phyloP scores from a whole-genome alignment of 257 asterid species.

The Ligustrum vulgare region DNA sequence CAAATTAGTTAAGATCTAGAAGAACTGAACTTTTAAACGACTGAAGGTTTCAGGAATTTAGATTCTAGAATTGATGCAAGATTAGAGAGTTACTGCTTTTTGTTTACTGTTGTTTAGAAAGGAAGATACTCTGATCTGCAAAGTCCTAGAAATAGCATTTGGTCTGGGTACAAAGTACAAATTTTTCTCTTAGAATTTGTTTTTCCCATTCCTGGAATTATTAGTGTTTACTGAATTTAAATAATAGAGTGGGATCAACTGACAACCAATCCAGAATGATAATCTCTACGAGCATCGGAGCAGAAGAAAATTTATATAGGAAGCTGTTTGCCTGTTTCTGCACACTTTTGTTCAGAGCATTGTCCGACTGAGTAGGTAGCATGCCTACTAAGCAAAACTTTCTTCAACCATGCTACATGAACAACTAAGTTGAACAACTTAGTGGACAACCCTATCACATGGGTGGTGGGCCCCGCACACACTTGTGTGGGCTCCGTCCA shows the following conservation, averaged over 20 bases:
- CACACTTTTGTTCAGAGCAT: too few relatives aligned
- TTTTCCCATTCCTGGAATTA: neutral
- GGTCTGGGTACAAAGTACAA: neutral
- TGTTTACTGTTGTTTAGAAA: neutral
- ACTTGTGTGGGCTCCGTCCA: too few relatives aligned
- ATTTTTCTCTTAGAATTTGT: neutral
- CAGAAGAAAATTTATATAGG: neutral
- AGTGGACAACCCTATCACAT: too few relatives aligned
- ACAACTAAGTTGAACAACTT: too few relatives aligned
- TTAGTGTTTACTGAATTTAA: neutral
- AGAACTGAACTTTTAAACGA: too few relatives aligned
- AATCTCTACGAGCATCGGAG: neutral
- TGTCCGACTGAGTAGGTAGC: too few relatives aligned
- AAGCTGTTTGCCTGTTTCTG: neutral
- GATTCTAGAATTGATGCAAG: neutral
- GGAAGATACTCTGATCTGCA: neutral
- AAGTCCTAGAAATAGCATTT: neutral
- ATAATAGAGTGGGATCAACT: neutral
- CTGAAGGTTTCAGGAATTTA: neutral
- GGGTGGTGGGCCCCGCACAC: too few relatives aligned
- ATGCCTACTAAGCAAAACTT: neutral
- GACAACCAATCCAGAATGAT: neutral
- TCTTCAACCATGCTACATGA: too few relatives aligned
- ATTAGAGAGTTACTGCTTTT: neutral
- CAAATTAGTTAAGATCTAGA: too few relatives aligned